Evolutionary conservation across 805 yeast genomes (phyloP).

Genomic region (Cyberlindnera meyerae): DNA sequence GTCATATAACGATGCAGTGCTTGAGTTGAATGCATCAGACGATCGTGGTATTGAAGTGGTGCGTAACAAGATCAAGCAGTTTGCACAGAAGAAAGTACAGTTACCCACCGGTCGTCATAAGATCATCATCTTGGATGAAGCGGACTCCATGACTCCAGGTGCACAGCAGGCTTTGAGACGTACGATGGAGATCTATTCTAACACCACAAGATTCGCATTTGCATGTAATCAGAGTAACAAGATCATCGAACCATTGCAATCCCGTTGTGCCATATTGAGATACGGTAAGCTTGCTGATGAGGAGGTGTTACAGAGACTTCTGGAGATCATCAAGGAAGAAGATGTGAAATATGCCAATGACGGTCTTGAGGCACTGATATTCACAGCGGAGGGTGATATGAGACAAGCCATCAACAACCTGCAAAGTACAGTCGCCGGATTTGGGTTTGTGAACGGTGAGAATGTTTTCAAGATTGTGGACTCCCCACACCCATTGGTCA

Average conservation of each 20-base stretch:
- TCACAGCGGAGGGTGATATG: conserved; percentile 98
- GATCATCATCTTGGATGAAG: conserved; percentile 89
- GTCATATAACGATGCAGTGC: conserved; percentile 70
- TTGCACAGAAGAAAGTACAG: conserved; percentile 90
- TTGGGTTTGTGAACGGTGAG: conserved; percentile 82
- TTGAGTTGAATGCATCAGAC: conserved; percentile 93
- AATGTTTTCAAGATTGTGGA: conserved; percentile 95
- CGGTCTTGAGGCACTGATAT: conserved; percentile 87
- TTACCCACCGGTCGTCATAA: conserved; percentile 89
- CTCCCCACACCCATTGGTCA: conserved; percentile 89
- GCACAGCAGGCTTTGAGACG: conserved; percentile 95
- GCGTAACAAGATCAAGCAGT: conserved; percentile 86
- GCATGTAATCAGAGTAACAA: conserved; percentile 94
- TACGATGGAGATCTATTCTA: conserved; percentile 94
- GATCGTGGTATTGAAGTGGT: conserved; percentile 98
- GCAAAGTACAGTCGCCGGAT: conserved; percentile 92
- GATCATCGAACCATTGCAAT: conserved; percentile 93
- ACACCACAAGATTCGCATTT: conserved; percentile 95
- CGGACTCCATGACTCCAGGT: conserved; percentile 95
- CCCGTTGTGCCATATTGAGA: conserved; percentile 91
- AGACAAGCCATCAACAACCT: conserved; percentile 94
- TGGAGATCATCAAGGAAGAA: conserved; percentile 67
- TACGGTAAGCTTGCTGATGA: conserved; percentile 78
- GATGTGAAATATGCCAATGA: conserved; percentile 76
- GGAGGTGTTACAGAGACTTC: conserved; percentile 72